Conservation (phyloP, 208 protist genomes). For the Leishmania major region DNA sequence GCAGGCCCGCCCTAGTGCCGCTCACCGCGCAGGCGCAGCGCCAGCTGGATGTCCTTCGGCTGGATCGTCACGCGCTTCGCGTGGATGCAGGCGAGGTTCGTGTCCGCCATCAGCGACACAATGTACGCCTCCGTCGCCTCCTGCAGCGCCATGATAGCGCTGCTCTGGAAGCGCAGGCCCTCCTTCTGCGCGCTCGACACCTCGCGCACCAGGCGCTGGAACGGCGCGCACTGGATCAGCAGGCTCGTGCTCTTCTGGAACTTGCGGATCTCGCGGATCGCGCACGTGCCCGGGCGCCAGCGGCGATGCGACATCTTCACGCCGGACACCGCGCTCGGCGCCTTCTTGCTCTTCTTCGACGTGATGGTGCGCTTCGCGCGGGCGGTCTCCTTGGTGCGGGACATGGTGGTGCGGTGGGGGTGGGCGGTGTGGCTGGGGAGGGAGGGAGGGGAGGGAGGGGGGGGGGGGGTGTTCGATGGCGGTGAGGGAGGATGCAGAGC, state of each 20-base stretch:
- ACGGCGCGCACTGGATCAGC: no score
- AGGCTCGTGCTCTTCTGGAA: no score
- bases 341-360: conserved; percentile 97
- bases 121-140: conserved; percentile 93
- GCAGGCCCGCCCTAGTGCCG: conserved; percentile 3
- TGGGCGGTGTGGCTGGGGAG: background rate
- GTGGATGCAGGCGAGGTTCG: conserved; percentile 85
- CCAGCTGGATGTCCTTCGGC: conserved; percentile 67
- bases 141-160: conserved; percentile 82
- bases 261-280: no score
- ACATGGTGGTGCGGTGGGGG: conserved; percentile 69
- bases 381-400: conserved; percentile 98
- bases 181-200: no score
- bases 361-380: conserved; percentile 97
- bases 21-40: conserved; percentile 17
- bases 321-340: no score
- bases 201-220: no score
- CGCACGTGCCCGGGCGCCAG: no score
- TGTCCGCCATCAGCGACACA: conserved; percentile 88
- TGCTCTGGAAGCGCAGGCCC: conserved; percentile 92
- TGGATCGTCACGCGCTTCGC: conserved; percentile 88
- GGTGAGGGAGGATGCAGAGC: no score
- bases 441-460: no score
- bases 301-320: no score
- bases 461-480: no score